phyloP scores from a whole-genome alignment of 352 stramenopile species.

The Globisporangium recalcitrans region DNA sequence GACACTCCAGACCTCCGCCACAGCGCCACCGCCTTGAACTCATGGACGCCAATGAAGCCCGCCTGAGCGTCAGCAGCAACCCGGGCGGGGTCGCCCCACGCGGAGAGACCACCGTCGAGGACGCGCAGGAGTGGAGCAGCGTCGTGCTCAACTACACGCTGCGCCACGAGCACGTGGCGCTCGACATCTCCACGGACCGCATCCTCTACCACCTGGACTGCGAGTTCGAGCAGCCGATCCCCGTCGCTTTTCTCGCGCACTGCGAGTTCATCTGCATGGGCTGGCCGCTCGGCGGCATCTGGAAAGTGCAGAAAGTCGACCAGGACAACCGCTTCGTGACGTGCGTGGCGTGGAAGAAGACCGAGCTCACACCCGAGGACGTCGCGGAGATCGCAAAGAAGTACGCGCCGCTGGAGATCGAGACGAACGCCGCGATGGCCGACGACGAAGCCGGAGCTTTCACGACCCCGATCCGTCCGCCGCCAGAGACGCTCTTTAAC shows the following conservation, averaged over 20 bases:
- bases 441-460: background rate
- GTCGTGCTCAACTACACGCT: constrained; percentile 39
- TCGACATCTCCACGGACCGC: constrained; percentile 44
- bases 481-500: constrained; percentile 32
- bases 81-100: background rate
- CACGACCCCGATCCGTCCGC: background rate
- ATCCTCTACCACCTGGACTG: constrained; percentile 43
- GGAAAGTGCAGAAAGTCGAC: constrained; percentile 34
- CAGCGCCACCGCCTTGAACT: background rate
- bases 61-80: constrained; percentile 8
- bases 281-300: constrained; percentile 47
- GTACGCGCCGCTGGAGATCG: constrained; percentile 16
- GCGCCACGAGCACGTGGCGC: constrained; percentile 36
- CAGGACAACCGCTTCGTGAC: constrained; percentile 27
- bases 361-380: constrained; percentile 37
- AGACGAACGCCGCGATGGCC: background rate
- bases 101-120: constrained; percentile 2
- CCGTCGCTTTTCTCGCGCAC: constrained; percentile 25
- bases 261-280: constrained; percentile 40
- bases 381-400: constrained; percentile 36
- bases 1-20: background rate
- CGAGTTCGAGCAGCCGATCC: constrained; percentile 36
- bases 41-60: constrained; percentile 5
- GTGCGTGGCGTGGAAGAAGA: constrained; percentile 50
- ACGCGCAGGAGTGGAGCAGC: constrained; percentile 44